Evolutionary conservation across 495 filamentous ascomycete species (phyloP).

Genomic region (Saxispiralis lemnorum): DNA sequence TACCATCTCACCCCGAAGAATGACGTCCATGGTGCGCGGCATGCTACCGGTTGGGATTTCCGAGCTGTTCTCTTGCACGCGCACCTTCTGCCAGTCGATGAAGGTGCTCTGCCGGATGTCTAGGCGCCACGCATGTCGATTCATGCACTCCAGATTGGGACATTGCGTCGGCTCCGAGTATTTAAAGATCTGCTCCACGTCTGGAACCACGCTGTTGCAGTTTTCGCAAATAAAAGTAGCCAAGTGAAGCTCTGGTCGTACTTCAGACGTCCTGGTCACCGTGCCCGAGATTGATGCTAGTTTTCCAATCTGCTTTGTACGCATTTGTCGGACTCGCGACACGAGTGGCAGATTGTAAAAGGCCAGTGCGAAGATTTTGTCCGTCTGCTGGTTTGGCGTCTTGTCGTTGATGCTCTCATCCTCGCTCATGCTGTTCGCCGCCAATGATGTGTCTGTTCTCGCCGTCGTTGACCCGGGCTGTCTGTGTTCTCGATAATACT

Average conservation of each 20-base stretch:
- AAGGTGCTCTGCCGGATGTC: conserved; percentile 96
- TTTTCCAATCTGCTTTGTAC: conserved; percentile 79
- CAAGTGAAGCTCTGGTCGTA: conserved; percentile 78
- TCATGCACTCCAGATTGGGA: conserved; percentile 77
- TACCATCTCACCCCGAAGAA: conserved; percentile 94
- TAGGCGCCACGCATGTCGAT: conserved; percentile 76
- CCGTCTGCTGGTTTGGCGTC: conserved; percentile 85
- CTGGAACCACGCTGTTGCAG: conserved; percentile 62
- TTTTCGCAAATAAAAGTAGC: conserved; percentile 85
- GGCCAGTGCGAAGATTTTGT: conserved; percentile 85
- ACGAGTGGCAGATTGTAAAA: conserved; percentile 96
- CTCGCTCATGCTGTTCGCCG: conserved; percentile 47
- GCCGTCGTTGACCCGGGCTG: conserved; percentile 47
- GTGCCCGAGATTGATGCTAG: conserved; percentile 91
- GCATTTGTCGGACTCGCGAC: conserved; percentile 70
- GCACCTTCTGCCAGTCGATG: conserved; percentile 96
- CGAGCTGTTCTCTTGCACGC: conserved; percentile 91
- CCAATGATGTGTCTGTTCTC: conserved; percentile 45
- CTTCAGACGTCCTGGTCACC: conserved; percentile 89
- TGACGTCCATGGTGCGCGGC: conserved; percentile 95
- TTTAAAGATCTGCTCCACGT: conserved; percentile 92
- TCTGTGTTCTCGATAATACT: conserved; percentile 80
- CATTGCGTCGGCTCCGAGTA: conserved; percentile 96
- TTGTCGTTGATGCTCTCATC: conserved; percentile 45
- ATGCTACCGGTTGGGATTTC: conserved; percentile 98